phyloP scores from a whole-genome alignment of 257 asterid species.

The Salvia hispanica region DNA sequence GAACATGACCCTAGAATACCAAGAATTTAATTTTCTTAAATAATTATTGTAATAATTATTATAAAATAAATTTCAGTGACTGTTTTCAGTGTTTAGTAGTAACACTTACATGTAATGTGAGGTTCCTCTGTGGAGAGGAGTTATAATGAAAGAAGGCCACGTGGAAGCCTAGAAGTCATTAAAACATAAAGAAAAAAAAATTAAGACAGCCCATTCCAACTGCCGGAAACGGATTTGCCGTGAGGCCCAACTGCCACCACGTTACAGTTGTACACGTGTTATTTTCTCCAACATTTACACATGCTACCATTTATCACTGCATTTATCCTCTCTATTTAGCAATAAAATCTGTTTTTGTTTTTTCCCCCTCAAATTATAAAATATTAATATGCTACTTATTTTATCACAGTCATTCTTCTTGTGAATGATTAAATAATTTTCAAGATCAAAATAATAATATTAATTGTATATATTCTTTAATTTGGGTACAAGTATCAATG shows the following conservation, averaged over 20 bases:
- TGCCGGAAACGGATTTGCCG: constrained; percentile 42
- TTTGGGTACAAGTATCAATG: not conserved
- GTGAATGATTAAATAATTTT: no score
- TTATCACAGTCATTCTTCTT: no score
- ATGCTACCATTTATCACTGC: constrained; percentile 31
- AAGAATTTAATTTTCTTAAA: no score
- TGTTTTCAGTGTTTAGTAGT: no score
- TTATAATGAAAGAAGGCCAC: not conserved
- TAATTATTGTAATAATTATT: no score
- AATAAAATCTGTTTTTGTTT: not conserved
- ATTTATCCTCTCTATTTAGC: not conserved
- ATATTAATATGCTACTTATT: not conserved
- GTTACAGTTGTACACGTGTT: constrained; percentile 32
- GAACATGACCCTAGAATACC: no score
- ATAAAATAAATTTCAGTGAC: no score
- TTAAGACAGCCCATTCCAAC: constrained; percentile 36
- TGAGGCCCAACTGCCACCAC: constrained; percentile 37
- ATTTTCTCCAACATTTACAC: constrained; percentile 36
- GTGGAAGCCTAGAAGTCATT: not conserved
- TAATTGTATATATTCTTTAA: not conserved
- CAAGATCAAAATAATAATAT: no score
- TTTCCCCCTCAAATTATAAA: not conserved
- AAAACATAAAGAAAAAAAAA: no score
- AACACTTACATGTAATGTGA: no score
- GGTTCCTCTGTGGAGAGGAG: not conserved